Percentiles rank a stretch among this genome's conserved stretches.
Evolutionary conservation across 257 asterid species (phyloP).

Genomic region (Apocynum venetum): DNA sequence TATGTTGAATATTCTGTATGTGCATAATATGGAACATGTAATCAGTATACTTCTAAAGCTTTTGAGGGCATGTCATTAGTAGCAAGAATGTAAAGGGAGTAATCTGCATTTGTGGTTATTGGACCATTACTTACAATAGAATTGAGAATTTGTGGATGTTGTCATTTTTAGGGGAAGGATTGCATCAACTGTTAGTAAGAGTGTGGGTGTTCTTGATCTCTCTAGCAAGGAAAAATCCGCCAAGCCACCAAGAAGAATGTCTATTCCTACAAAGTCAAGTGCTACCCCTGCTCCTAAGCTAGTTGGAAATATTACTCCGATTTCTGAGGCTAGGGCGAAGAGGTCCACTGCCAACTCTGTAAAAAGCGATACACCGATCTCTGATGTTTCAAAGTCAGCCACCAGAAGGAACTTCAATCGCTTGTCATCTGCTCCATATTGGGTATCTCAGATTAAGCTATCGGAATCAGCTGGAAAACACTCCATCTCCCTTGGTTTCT

Average conservation of each 20-base stretch:
- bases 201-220: slow-evolving; percentile 68
- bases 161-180: slow-evolving; percentile 43
- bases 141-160: neutral
- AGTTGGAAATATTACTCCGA: slow-evolving; percentile 63
- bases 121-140: neutral
- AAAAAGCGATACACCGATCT: slow-evolving; percentile 55
- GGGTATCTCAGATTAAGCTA: slow-evolving; percentile 78
- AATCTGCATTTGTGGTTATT: neutral
- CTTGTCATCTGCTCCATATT: slow-evolving; percentile 72
- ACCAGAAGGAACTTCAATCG: slow-evolving; percentile 51
- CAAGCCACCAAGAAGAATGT: slow-evolving; percentile 86
- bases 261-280: slow-evolving; percentile 68
- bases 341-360: slow-evolving; percentile 40
- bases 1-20: neutral
- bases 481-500: slow-evolving; percentile 77
- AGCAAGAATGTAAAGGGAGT: neutral
- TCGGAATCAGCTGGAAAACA: slow-evolving; percentile 85
- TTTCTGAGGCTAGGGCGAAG: slow-evolving; percentile 65
- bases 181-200: slow-evolving; percentile 61
- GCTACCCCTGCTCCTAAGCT: slow-evolving; percentile 54
- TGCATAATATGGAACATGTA: neutral
- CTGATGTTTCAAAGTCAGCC: slow-evolving; percentile 57
- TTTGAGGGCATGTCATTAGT: neutral
- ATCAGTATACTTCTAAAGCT: neutral
- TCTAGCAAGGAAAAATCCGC: slow-evolving; percentile 72